Base-by-base conservation (phyloP, 495 filamentous ascomycete species). In the Aspergillus conjunctus region DNA sequence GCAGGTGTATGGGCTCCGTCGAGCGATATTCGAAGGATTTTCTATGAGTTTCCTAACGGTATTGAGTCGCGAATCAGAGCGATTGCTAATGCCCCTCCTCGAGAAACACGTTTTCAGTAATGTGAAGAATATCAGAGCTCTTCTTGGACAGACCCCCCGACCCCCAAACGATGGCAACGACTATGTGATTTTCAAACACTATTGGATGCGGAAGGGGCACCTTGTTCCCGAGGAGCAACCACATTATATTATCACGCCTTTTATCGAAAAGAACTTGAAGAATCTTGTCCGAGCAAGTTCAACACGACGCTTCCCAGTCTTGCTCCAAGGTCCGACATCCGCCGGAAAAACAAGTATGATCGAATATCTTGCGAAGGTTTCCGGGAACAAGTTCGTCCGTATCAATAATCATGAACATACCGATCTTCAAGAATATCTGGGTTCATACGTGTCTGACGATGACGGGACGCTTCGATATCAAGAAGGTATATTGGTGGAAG, bases 321-420 rank as follows among this genome's bases (percentile, higher is more conserved):
- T 99, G n/a, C 86, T 99, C 17, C 95, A 99, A 69, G 95, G 95
- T 6, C 95, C 95, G 21, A 99, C 95, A 0, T 98, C 94, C 39
- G 87, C 92, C 33, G 95, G 95, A 56, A 99, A 99, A 74, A 99
- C 95, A 0, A 97, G 93, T 70, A 97, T 99, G 95, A 93, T 99
- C 54, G 93, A 97, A 71, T 96, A 96, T 70, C 83, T 99, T 31
- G 95, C 95, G 6, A 94, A 94, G 70, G 88, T 91, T 49, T 97
- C 91, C 26, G 95, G 95, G 2, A 96, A 99, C 67, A 93, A 91
- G 67, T 98, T 97, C 64, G 91, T 99, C 39, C 86, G 95, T 57
- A 97, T 99, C 78, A 99, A 99, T 77, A 99, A 99, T 66, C 95
- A 99, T 71, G 95, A 99, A 65, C 93, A 98, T 69, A 98, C 95